Conservation (phyloP, 371 early-diverging fungal species). For the Mucor ambiguus region DNA sequence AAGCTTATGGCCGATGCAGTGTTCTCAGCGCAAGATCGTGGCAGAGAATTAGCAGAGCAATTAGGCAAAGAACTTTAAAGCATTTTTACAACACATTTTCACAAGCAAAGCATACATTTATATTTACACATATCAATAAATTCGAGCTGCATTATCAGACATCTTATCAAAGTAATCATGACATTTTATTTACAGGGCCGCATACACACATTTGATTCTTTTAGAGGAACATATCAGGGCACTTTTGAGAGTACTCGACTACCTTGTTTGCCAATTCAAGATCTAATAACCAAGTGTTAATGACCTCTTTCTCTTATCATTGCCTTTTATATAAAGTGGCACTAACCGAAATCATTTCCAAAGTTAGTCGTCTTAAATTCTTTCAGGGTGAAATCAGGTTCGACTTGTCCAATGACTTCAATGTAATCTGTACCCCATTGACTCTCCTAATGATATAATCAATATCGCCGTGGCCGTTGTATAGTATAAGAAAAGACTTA, state of each 20-base stretch:
- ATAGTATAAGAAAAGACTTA: conserved; percentile 24
- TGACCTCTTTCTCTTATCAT: neutral
- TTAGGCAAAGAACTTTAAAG: conserved; percentile 53
- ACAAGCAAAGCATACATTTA: neutral
- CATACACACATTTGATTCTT: neutral
- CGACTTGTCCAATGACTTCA: conserved; percentile 51
- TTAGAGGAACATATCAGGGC: conserved; percentile 47
- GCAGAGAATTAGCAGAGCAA: conserved; percentile 71
- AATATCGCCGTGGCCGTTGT: neutral
- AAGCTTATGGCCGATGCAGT: conserved; percentile 64
- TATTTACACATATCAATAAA: neutral
- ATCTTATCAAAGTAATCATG: conserved; percentile 3
- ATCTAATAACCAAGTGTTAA: conserved; percentile 25
- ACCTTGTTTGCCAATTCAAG: conserved; percentile 48
- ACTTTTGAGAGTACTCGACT: conserved; percentile 43
- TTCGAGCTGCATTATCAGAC: neutral
- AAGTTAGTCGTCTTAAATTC: conserved; percentile 47
- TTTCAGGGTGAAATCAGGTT: conserved; percentile 37
- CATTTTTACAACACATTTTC: neutral
- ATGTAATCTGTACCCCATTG: conserved; percentile 47
- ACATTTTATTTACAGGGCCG: neutral
- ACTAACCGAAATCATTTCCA: conserved; percentile 43
- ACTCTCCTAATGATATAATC: conserved; percentile 29
- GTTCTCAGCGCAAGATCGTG: conserved; percentile 68
- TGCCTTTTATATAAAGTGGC: neutral